These are phyloP conservation scores for Ogataea nonfermentans DNA, from an alignment of 805 yeast genomes.

Conservation along the genomic window DNA sequence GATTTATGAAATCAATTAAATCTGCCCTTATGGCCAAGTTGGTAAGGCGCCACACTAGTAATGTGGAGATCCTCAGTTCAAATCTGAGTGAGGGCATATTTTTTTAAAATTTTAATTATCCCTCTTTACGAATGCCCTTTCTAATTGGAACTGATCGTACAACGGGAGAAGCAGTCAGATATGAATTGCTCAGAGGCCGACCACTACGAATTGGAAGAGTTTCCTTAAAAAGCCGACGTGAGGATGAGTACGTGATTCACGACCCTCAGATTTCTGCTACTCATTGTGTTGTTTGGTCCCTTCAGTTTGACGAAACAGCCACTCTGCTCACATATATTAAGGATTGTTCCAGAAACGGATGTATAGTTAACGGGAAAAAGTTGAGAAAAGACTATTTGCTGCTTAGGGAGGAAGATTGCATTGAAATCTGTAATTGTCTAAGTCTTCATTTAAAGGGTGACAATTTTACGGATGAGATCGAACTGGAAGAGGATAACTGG, in stretches of 20 bases:
- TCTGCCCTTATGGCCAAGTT: slow-evolving; percentile 35
- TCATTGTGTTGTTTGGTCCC: slow-evolving; percentile 41
- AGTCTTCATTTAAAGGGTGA: slow-evolving; percentile 15
- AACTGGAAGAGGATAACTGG: slow-evolving; percentile 38
- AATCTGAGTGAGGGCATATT: slow-evolving; percentile 34
- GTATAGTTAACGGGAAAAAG: slow-evolving; percentile 39
- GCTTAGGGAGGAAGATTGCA: slow-evolving; percentile 37
- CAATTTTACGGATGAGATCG: slow-evolving; percentile 11
- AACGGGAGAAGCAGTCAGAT: neutral
- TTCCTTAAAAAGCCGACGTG: slow-evolving; percentile 24
- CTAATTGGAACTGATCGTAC: slow-evolving; percentile 8
- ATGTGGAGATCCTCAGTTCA: slow-evolving; percentile 38
- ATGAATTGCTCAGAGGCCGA: slow-evolving; percentile 29
- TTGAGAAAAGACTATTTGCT: slow-evolving; percentile 31
- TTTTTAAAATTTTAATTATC: slow-evolving; percentile 3
- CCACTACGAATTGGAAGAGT: slow-evolving; percentile 46
- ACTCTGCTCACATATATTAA: slow-evolving; percentile 48
- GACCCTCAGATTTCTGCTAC: slow-evolving; percentile 42
- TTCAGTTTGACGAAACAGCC: slow-evolving; percentile 47
- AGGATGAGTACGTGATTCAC: slow-evolving; percentile 27
- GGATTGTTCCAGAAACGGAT: slow-evolving; percentile 53
- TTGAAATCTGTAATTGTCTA: slow-evolving; percentile 37
- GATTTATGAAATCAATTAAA: neutral
- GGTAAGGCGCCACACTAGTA: slow-evolving; percentile 38
- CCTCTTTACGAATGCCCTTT: slow-evolving; percentile 9